Percentiles rank a stretch among this genome's conserved stretches.
Conservation (phyloP, 805 yeast species). For the Candida hungchunana region DNA sequence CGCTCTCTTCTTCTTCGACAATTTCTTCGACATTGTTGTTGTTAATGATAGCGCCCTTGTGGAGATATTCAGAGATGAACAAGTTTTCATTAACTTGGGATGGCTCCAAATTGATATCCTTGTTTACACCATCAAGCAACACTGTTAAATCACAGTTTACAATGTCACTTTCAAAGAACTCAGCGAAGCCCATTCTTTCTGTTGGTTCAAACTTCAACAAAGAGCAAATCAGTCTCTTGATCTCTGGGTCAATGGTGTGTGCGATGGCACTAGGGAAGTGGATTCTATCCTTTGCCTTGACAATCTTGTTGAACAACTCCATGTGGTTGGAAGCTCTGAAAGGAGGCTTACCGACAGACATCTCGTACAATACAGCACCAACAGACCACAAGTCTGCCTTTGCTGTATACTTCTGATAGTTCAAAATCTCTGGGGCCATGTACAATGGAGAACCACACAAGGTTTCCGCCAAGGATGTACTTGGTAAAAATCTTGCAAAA, state of each 20-base stretch:
- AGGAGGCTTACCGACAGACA: constrained; percentile 96
- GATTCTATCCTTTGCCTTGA: constrained; percentile 72
- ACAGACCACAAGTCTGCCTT: constrained; percentile 98
- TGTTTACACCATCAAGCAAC: constrained; percentile 32
- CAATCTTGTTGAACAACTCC: constrained; percentile 82
- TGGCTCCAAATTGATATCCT: constrained; percentile 60
- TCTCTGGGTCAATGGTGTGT: constrained; percentile 50
- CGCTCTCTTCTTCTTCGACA: constrained; percentile 16
- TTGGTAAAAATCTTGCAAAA: constrained; percentile 91
- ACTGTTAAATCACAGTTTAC: constrained; percentile 47
- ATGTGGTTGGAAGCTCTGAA: constrained; percentile 91
- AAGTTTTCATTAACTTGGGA: constrained; percentile 66
- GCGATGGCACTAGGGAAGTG: constrained; percentile 62
- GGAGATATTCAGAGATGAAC: constrained; percentile 78
- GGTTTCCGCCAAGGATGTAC: constrained; percentile 93
- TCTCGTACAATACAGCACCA: constrained; percentile 93
- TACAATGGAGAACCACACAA: constrained; percentile 96
- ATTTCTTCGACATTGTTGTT: constrained; percentile 15
- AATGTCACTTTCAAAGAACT: constrained; percentile 74
- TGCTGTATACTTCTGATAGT: constrained; percentile 94
- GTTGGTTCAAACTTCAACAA: constrained; percentile 80
- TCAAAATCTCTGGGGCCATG: constrained; percentile 96
- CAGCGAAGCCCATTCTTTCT: constrained; percentile 83
- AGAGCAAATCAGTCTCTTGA: constrained; percentile 68
- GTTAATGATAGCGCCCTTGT: constrained; percentile 28